Evolutionary conservation across 1,139 yeast species (phyloP).

Genomic region (Yamadazyma dushanensis): DNA sequence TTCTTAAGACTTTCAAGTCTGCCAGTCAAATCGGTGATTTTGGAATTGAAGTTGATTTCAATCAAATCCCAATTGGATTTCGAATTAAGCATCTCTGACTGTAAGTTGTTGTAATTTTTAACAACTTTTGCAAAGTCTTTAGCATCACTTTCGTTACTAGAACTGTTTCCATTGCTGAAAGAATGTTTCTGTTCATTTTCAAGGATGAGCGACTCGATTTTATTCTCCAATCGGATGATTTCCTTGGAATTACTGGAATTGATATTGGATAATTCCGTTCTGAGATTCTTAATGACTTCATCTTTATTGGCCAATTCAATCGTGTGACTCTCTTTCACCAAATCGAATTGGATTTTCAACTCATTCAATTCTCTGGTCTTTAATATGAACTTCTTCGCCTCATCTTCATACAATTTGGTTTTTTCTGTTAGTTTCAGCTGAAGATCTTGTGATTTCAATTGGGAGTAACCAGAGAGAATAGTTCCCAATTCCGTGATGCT

Average conservation of each 20-base stretch:
- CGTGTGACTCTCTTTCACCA: slow-evolving; percentile 38
- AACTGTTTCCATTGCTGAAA: slow-evolving; percentile 14
- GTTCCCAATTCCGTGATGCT: slow-evolving; percentile 27
- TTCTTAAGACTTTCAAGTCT: slow-evolving; percentile 36
- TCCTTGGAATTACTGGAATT: slow-evolving; percentile 35
- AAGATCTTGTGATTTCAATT: slow-evolving; percentile 14
- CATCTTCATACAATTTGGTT: slow-evolving; percentile 30
- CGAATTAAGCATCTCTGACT: slow-evolving; percentile 65
- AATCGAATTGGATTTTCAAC: slow-evolving; percentile 38
- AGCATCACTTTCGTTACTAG: slow-evolving; percentile 14
- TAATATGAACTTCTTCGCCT: slow-evolving; percentile 30
- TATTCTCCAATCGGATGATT: slow-evolving; percentile 48
- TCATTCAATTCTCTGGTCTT: slow-evolving; percentile 37
- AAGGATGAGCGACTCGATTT: slow-evolving; percentile 34
- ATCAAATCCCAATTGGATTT: slow-evolving; percentile 66
- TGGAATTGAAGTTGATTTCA: slow-evolving; percentile 52
- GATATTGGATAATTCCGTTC: slow-evolving; percentile 9
- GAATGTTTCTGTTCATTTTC: slow-evolving; percentile 3
- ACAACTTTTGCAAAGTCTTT: slow-evolving; percentile 22
- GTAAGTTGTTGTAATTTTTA: slow-evolving; percentile 51
- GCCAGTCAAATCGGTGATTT: slow-evolving; percentile 45
- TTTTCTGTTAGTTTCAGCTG: slow-evolving; percentile 23
- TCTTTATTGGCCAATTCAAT: slow-evolving; percentile 35
- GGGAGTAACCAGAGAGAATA: slow-evolving; percentile 17
- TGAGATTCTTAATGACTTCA: slow-evolving; percentile 29